Conservation (phyloP, 148 eudicot species). For the Cornus florida region DNA sequence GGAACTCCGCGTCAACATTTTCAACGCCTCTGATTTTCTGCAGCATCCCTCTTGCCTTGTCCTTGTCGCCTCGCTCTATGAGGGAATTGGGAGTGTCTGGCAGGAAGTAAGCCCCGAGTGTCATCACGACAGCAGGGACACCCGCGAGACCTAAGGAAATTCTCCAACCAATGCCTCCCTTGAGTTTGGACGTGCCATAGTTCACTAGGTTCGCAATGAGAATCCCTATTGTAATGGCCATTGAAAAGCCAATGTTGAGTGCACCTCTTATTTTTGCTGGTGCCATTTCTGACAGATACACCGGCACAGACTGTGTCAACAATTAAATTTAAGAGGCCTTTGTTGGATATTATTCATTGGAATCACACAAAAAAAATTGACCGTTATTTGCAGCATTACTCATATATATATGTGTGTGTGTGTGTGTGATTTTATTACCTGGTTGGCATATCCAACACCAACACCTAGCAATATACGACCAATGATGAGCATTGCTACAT, state of each 20-base stretch:
- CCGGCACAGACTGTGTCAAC: slow-evolving; percentile 30
- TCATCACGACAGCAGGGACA: slow-evolving; percentile 33
- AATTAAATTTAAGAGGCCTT: no score
- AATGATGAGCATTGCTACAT: slow-evolving; percentile 41
- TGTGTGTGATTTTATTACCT: slow-evolving; percentile 16
- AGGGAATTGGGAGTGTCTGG: slow-evolving; percentile 47
- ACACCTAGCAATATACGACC: slow-evolving; percentile 41
- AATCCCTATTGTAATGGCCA: slow-evolving; percentile 30
- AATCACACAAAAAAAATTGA: no score
- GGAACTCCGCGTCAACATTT: slow-evolving; percentile 27
- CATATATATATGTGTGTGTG: no score
- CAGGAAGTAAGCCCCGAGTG: slow-evolving; percentile 19
- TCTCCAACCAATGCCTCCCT: slow-evolving; percentile 31
- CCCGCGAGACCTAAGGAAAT: slow-evolving; percentile 25
- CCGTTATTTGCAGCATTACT: no score
- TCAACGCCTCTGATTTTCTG: slow-evolving; percentile 32
- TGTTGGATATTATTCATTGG: no score
- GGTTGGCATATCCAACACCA: slow-evolving; percentile 37
- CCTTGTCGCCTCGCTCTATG: slow-evolving; percentile 21
- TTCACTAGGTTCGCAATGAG: slow-evolving; percentile 32
- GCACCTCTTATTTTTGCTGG: slow-evolving; percentile 37
- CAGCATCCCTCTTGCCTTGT: slow-evolving; percentile 20
- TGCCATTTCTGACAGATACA: slow-evolving; percentile 44
- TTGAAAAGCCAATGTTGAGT: slow-evolving; percentile 38
- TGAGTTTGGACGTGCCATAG: slow-evolving; percentile 15